These are phyloP conservation scores for Aaosphaeria pasadenensis DNA, from an alignment of 2,329 filamentous ascomycete genomes.

Conservation along the genomic window DNA sequence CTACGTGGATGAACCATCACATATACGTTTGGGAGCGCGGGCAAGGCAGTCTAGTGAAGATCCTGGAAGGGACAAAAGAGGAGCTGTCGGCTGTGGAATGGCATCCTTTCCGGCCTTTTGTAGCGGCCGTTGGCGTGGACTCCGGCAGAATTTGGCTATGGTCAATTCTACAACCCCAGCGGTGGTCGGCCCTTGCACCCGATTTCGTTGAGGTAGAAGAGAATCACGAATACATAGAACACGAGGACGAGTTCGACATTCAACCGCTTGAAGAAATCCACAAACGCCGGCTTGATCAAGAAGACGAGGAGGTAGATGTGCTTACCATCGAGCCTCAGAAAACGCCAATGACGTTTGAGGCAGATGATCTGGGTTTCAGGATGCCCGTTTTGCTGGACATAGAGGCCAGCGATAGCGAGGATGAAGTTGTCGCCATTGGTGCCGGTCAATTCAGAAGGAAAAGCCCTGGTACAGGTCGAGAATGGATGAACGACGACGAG, in stretches of 20 bases:
- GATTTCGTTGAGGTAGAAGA: constrained; percentile 98
- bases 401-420: constrained; percentile 91
- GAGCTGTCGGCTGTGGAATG: constrained; percentile 96
- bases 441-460: constrained; percentile 83
- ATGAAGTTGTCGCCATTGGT: constrained; percentile 69
- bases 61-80: constrained; percentile 94
- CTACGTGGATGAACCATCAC: constrained; percentile 97
- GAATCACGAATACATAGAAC: constrained; percentile 94
- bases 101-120: constrained; percentile 84
- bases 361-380: constrained; percentile 59
- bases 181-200: constrained; percentile 94
- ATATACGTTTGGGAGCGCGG: constrained; percentile 97
- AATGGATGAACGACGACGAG: constrained; percentile 60
- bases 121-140: constrained; percentile 89
- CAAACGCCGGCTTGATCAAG: constrained; percentile 81
- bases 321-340: constrained; percentile 68
- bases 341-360: constrained; percentile 50
- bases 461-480: constrained; percentile 71
- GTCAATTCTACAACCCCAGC: constrained; percentile 91
- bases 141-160: constrained; percentile 92
- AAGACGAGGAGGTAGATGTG: constrained; percentile 93
- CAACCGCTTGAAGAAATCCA: constrained; percentile 93
- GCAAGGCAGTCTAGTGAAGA: constrained; percentile 91
- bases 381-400: constrained; percentile 95
- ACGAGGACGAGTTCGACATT: constrained; percentile 97